Base-by-base conservation (phyloP, 1,284 basidiomycete species). In the Cryptococcus hybrid region DNA sequence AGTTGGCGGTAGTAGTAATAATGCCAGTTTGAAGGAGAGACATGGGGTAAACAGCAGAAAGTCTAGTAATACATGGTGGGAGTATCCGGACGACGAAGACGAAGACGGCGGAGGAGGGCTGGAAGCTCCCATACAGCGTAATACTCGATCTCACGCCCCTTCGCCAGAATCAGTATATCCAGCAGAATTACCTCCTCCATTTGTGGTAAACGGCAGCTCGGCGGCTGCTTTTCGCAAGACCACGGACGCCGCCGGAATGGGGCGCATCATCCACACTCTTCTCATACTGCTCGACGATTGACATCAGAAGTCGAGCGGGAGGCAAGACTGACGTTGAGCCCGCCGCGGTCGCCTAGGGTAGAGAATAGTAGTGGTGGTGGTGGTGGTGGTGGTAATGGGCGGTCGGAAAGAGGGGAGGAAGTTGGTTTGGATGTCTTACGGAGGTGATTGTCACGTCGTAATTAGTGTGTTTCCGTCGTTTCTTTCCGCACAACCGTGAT, bases 251-350 rank as follows among this genome's bases (percentile, higher is more conserved):
- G 15, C 24, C 35, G 9, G 37, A 39, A 7, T 46, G 44, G 45
- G 44, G 43, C n/a, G 37, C 52, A 5, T 11, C 39, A 18, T 38
- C 36, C 40, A n/a, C n/a, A 15, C 43, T 45, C 40, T 15, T 47
- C 42, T 54, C 52, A 47, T 9, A 42, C 18, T 18, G 18, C 8
- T 40, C 38, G 50, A 13, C 40, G 37, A 42, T 24, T 56, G 36
- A 56, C 48, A 15, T 35, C 42, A 12, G 55, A 56, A 7, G n/a
- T 46, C 12, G 60, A 58, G 44, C 47, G 54, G 13, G 57, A 58
- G 46, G 60, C 60, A 43, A 52, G 60, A 46, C 50, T 51, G 52
- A 57, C 54, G 8, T 42, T 62, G 34, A 58, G 57, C 56, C 60
- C 60, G 44, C 58, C 58, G 24, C 51, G 47, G 18, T 60, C 58